Evolutionary conservation across 352 stramenopile species (phyloP).

Genomic region (Peronospora farinosa): DNA sequence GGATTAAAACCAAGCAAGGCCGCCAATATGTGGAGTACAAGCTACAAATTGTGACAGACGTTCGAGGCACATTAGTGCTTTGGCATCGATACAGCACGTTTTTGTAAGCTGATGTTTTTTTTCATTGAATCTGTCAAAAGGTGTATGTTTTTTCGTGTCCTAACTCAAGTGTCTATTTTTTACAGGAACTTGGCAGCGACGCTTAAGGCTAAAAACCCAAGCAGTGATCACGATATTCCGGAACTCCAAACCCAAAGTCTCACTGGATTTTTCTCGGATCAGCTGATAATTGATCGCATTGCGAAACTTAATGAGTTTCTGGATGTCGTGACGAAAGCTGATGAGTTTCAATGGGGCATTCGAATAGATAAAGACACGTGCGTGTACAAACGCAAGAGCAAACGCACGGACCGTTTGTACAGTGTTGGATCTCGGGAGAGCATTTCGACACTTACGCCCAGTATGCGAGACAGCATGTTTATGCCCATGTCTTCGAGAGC

Average conservation of each 20-base stretch:
- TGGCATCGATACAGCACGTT: constrained; percentile 88
- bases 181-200: constrained; percentile 70
- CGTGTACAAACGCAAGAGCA: constrained; percentile 86
- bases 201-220: constrained; percentile 76
- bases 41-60: constrained; percentile 84
- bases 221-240: constrained; percentile 63
- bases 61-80: constrained; percentile 74
- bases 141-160: neutral
- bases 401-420: constrained; percentile 61
- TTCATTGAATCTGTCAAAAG: neutral
- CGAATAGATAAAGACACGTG: constrained; percentile 87
- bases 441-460: constrained; percentile 71
- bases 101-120: constrained; percentile 31
- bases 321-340: constrained; percentile 75
- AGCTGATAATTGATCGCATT: constrained; percentile 82
- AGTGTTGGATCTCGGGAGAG: constrained; percentile 62
- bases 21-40: constrained; percentile 87
- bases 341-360: constrained; percentile 86
- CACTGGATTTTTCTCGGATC: constrained; percentile 77
- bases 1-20: constrained; percentile 82
- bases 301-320: constrained; percentile 84
- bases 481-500: constrained; percentile 45
- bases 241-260: constrained; percentile 80
- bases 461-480: constrained; percentile 74
- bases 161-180: neutral